A percentile compares a stretch with the other conserved stretches of the same genome.
Conservation (phyloP, 148 eudicot species). For the Polygonum maritimum region DNA sequence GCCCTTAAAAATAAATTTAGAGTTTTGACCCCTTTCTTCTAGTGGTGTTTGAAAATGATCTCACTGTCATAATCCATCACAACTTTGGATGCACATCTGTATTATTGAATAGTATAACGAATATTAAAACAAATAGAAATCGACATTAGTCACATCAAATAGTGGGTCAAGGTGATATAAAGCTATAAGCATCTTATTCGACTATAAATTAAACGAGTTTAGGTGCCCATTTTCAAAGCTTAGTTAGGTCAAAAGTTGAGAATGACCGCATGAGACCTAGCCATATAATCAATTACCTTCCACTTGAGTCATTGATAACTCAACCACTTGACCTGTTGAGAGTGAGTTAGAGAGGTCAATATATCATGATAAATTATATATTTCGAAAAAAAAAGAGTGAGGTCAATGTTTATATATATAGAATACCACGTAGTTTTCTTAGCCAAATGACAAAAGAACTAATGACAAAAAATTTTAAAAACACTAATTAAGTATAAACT, state of each 20-base stretch:
- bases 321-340: too few species aligned
- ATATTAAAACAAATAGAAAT: background rate
- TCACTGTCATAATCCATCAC: background rate
- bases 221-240: background rate
- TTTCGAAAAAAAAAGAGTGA: too few species aligned
- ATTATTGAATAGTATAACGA: background rate
- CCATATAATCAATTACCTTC: background rate
- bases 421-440: too few species aligned
- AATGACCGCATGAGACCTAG: background rate
- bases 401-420: too few species aligned
- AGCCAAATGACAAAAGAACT: too few species aligned
- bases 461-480: too few species aligned
- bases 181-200: background rate
- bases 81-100: background rate
- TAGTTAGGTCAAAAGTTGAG: background rate
- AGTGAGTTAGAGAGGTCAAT: too few species aligned
- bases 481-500: too few species aligned
- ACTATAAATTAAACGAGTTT: background rate
- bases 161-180: background rate
- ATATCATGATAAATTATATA: too few species aligned
- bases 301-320: background rate
- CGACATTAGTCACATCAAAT: background rate
- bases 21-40: background rate
- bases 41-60: background rate
- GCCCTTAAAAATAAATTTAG: background rate